Conservation (phyloP, 2,329 filamentous ascomycete species). For the Epichloe typhina region DNA sequence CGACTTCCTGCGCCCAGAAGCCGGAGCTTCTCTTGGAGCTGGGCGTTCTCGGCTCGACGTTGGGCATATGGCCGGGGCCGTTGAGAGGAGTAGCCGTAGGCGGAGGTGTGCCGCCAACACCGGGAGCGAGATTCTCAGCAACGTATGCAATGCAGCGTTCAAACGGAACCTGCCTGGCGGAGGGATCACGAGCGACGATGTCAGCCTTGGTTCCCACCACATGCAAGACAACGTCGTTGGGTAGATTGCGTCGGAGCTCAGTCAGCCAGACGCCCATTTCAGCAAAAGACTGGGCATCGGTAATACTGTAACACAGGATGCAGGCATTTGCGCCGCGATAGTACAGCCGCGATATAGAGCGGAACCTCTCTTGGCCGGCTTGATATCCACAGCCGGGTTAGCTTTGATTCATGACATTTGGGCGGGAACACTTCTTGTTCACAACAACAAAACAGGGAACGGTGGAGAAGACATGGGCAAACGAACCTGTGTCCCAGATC, state of each 20-base stretch:
- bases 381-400: slow-evolving; percentile 4
- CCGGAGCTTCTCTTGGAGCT: slow-evolving; percentile 56
- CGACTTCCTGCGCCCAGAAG: slow-evolving; percentile 84
- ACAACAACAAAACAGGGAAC: background rate
- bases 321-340: slow-evolving; percentile 92
- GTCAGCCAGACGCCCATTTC: slow-evolving; percentile 89
- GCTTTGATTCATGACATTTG: background rate
- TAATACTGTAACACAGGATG: slow-evolving; percentile 90
- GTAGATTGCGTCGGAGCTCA: slow-evolving; percentile 69
- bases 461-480: background rate
- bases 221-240: slow-evolving; percentile 70
- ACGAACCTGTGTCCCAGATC: slow-evolving; percentile 78
- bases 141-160: slow-evolving; percentile 94
- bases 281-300: slow-evolving; percentile 68
- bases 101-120: slow-evolving; percentile 52
- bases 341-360: slow-evolving; percentile 87
- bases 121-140: slow-evolving; percentile 75
- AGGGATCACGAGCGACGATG: slow-evolving; percentile 73
- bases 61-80: slow-evolving; percentile 11
- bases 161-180: slow-evolving; percentile 72
- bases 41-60: slow-evolving; percentile 42
- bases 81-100: slow-evolving; percentile 39
- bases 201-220: slow-evolving; percentile 94
- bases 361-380: slow-evolving; percentile 87
- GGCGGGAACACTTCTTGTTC: background rate